A percentile compares a stretch with the other conserved stretches of the same genome.
Conservation (phyloP, 805 yeast genomes). For the Deakozyma indianensis region DNA sequence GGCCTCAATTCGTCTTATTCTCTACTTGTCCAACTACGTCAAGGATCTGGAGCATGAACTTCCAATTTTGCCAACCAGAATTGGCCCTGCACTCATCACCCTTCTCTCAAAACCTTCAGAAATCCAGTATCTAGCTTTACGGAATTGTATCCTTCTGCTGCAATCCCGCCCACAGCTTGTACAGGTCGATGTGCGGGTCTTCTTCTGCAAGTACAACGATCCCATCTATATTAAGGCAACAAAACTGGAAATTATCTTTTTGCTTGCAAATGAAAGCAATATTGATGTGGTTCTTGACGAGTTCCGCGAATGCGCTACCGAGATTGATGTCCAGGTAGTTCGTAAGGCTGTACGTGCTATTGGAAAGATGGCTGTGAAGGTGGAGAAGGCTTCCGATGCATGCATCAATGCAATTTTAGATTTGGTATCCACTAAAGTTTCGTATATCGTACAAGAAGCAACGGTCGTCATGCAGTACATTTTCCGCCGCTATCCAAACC, state of each 20-base stretch:
- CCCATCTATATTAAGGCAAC: conserved; percentile 83
- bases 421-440: conserved; percentile 47
- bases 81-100: conserved; percentile 57
- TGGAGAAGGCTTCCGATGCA: conserved; percentile 42
- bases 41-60: conserved; percentile 39
- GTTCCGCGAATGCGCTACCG: conserved; percentile 74
- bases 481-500: conserved; percentile 57
- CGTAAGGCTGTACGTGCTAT: conserved; percentile 79
- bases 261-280: conserved; percentile 55
- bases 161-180: conserved; percentile 49
- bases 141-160: conserved; percentile 66
- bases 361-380: conserved; percentile 75
- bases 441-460: conserved; percentile 69
- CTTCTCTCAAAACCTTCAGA: conserved; percentile 67
- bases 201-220: conserved; percentile 73
- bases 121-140: conserved; percentile 63
- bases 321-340: conserved; percentile 74
- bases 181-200: conserved; percentile 55
- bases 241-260: conserved; percentile 71
- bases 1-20: conserved; percentile 56
- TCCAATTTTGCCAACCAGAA: conserved; percentile 37
- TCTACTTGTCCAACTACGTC: conserved; percentile 63
- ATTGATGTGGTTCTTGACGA: conserved; percentile 53
- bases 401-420: conserved; percentile 52
- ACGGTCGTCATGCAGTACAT: conserved; percentile 64